Evolutionary conservation across 176 grass and related monocot genomes (phyloP).

Genomic region (Secale cereale): DNA sequence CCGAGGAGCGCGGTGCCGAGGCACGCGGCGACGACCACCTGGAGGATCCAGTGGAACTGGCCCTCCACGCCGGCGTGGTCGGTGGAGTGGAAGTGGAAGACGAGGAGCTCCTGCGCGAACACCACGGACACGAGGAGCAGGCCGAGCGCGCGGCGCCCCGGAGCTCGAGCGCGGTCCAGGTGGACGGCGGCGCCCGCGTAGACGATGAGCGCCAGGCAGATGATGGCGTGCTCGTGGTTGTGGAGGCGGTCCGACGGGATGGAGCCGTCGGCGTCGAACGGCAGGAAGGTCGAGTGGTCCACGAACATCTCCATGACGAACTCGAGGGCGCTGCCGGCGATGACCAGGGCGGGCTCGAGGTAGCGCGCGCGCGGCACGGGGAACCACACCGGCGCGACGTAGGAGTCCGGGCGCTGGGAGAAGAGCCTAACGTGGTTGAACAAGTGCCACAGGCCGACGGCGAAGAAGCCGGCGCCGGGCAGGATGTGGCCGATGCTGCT

Average conservation of each 20-base stretch:
- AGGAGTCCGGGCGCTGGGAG: constrained; percentile 38
- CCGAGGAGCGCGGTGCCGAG: constrained; percentile 49
- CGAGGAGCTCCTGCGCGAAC: constrained; percentile 61
- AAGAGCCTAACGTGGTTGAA: constrained; percentile 59
- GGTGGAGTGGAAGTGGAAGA: constrained; percentile 78
- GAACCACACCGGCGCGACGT: constrained; percentile 67
- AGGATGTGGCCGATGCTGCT: constrained; percentile 65
- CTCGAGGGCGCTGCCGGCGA: constrained; percentile 46
- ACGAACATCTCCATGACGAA: constrained; percentile 57
- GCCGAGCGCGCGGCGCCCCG: constrained; percentile 8
- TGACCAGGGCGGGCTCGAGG: constrained; percentile 55
- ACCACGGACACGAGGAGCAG: constrained; percentile 40
- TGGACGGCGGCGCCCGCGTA: constrained; percentile 45
- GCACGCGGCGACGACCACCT: constrained; percentile 55
- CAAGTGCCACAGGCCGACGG: constrained; percentile 70
- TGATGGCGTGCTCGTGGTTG: constrained; percentile 72
- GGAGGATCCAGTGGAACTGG: constrained; percentile 74
- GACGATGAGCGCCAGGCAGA: constrained; percentile 45
- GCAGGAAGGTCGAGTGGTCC: constrained; percentile 45
- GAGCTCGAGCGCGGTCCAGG: constrained; percentile 43
- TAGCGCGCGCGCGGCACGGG: constrained; percentile 34
- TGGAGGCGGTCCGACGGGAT: constrained; percentile 60
- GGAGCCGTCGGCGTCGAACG: constrained; percentile 59
- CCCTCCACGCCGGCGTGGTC: constrained; percentile 67
- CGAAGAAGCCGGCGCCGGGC: constrained; percentile 52